Evolutionary conservation across 495 filamentous ascomycete species (phyloP).

Genomic region (Corynascus novoguineensis): DNA sequence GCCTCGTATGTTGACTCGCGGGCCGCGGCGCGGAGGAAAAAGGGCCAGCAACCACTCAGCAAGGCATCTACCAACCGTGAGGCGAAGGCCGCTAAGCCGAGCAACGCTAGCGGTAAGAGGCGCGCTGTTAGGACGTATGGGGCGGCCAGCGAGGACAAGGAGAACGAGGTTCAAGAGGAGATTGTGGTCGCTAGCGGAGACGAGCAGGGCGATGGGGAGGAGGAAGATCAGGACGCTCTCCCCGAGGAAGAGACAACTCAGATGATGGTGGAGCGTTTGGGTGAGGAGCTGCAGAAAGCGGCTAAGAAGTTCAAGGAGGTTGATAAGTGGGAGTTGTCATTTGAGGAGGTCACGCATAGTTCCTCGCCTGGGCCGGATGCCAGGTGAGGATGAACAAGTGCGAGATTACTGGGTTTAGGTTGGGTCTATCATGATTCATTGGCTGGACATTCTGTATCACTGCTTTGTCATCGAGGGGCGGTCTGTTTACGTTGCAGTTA

Average conservation of each 20-base stretch:
- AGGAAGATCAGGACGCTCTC: conserved; percentile 18
- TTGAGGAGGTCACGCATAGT: conserved; percentile 39
- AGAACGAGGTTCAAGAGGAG: conserved; percentile 32
- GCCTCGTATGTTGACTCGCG: conserved; percentile 30
- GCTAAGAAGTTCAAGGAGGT: conserved; percentile 49
- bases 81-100: conserved; percentile 6
- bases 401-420: neutral
- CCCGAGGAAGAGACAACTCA: conserved; percentile 22
- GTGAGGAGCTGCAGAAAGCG: conserved; percentile 42
- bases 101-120: conserved; percentile 16
- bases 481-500: neutral
- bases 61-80: conserved; percentile 13
- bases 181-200: conserved; percentile 20
- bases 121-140: conserved; percentile 33
- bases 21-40: conserved; percentile 18
- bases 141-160: conserved; percentile 34
- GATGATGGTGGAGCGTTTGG: conserved; percentile 29
- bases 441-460: neutral
- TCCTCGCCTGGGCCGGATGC: conserved; percentile 33
- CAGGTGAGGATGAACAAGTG: conserved; percentile 20
- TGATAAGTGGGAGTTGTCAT: conserved; percentile 45
- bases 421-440: neutral
- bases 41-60: conserved; percentile 8
- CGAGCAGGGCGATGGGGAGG: conserved; percentile 20
- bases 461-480: neutral